These are phyloP conservation scores for Leptoxyphium fumago DNA, from an alignment of 2,329 filamentous ascomycete genomes.

Conservation along the genomic window DNA sequence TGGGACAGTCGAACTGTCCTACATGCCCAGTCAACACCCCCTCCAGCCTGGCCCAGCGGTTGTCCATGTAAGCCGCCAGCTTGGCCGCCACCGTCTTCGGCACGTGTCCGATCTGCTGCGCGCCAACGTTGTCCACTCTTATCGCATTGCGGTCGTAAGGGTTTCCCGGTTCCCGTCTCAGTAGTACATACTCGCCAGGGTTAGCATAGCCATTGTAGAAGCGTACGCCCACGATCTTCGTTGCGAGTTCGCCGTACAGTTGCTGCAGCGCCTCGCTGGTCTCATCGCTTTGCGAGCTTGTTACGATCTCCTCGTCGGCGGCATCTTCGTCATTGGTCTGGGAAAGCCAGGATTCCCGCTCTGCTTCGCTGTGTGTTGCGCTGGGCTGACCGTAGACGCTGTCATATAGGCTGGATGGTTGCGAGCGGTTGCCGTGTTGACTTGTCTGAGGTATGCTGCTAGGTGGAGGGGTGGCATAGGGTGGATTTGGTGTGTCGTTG, in stretches of 20 bases:
- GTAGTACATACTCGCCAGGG: conserved; percentile 46
- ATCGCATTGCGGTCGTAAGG: conserved; percentile 58
- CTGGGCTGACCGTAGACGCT: background rate
- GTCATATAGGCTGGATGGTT: background rate
- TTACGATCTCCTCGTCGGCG: conserved; percentile 15
- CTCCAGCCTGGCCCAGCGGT: conserved; percentile 47
- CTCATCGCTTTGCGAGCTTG: conserved; percentile 15
- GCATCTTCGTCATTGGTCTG: conserved; percentile 9
- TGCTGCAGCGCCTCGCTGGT: conserved; percentile 11
- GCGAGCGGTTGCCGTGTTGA: background rate
- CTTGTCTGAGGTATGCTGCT: background rate
- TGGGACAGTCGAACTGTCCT: conserved; percentile 54
- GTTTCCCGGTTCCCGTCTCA: conserved; percentile 53
- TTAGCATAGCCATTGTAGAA: conserved; percentile 52
- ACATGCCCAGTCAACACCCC: conserved; percentile 54
- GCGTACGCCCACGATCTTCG: conserved; percentile 45
- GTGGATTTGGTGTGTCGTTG: background rate
- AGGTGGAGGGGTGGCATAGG: background rate
- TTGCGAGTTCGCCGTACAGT: conserved; percentile 26
- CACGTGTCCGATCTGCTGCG: conserved; percentile 64
- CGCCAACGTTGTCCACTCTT: conserved; percentile 60
- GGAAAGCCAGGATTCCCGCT: conserved; percentile 13
- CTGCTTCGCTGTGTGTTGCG: conserved; percentile 5
- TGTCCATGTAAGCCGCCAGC: conserved; percentile 56
- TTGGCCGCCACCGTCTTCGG: conserved; percentile 53